These are phyloP conservation scores for Sideroxylon spinosum DNA, from an alignment of 179 eudicot genomes.

Conservation along the genomic window DNA sequence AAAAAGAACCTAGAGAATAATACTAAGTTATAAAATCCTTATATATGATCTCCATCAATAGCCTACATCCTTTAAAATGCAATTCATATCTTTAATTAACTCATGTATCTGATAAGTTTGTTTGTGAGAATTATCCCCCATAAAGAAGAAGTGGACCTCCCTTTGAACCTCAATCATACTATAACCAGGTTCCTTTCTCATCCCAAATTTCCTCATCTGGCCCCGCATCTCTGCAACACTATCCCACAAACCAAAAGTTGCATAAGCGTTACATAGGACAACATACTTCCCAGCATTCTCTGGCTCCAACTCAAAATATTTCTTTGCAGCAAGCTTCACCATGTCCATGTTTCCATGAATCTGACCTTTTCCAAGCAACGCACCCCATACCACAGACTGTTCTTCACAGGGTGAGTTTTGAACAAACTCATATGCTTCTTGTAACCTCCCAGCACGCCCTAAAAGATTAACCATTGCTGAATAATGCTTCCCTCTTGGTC, in stretches of 20 bases:
- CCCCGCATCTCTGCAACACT: constrained; percentile 72
- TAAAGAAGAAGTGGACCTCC: constrained; percentile 55
- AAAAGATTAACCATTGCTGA: constrained; percentile 80
- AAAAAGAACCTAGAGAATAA: too few relatives aligned
- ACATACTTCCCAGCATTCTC: constrained; percentile 82
- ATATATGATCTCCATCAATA: constrained; percentile 5
- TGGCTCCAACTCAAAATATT: constrained; percentile 63
- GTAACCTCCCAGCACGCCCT: constrained; percentile 78
- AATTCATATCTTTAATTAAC: constrained; percentile 43
- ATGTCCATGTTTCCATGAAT: constrained; percentile 68
- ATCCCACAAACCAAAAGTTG: constrained; percentile 68
- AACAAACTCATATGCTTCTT: constrained; percentile 56
- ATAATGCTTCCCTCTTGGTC: constrained; percentile 65
- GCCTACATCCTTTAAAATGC: constrained; percentile 38
- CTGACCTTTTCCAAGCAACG: constrained; percentile 77
- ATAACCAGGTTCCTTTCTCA: constrained; percentile 77
- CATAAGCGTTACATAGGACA: constrained; percentile 69
- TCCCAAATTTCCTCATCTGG: constrained; percentile 57
- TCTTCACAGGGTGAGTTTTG: constrained; percentile 52
- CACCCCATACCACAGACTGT: constrained; percentile 77
- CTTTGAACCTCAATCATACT: constrained; percentile 79
- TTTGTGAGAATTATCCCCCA: constrained; percentile 61
- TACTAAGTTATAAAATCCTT: too few relatives aligned
- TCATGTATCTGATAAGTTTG: constrained; percentile 44
- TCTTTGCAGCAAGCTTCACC: constrained; percentile 56